phyloP scores from a whole-genome alignment of 2,329 filamentous ascomycete species.

The Verticillium isaacii region DNA sequence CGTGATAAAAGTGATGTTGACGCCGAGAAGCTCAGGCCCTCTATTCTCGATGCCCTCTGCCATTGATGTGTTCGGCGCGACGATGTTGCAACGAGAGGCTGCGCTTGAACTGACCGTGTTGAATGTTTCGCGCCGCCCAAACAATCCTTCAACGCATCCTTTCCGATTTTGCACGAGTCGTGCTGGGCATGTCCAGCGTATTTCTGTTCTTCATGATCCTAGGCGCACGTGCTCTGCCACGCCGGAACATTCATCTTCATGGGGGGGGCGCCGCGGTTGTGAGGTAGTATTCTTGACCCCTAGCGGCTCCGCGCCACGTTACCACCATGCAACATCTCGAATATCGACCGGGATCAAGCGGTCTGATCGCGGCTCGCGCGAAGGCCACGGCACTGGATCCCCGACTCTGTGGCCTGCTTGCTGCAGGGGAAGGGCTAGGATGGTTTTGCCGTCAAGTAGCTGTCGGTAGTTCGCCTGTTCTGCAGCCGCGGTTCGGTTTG shows the following conservation, averaged over 20 bases:
- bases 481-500: not conserved
- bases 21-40: constrained; percentile 26
- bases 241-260: not conserved
- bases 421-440: not conserved
- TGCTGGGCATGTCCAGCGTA: not conserved
- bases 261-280: not conserved
- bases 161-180: not conserved
- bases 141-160: not conserved
- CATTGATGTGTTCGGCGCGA: not conserved
- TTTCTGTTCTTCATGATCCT: not conserved
- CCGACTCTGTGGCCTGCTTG: not conserved
- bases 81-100: too few relatives aligned
- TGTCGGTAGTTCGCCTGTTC: not conserved
- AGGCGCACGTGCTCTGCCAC: not conserved
- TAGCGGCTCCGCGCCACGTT: not conserved
- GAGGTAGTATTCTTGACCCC: not conserved
- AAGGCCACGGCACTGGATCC: too few relatives aligned
- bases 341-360: not conserved
- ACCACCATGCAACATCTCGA: not conserved
- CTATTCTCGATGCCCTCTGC: constrained; percentile 18
- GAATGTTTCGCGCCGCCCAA: not conserved
- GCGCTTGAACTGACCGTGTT: not conserved
- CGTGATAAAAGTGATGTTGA: constrained; percentile 22
- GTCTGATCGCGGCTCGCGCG: not conserved
- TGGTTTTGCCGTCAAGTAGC: not conserved